Percentiles rank a stretch among this genome's conserved stretches.
These are phyloP conservation scores for Aspergillus puulaauensis DNA, from an alignment of 2,329 filamentous ascomycete species.

Conservation along the genomic window DNA sequence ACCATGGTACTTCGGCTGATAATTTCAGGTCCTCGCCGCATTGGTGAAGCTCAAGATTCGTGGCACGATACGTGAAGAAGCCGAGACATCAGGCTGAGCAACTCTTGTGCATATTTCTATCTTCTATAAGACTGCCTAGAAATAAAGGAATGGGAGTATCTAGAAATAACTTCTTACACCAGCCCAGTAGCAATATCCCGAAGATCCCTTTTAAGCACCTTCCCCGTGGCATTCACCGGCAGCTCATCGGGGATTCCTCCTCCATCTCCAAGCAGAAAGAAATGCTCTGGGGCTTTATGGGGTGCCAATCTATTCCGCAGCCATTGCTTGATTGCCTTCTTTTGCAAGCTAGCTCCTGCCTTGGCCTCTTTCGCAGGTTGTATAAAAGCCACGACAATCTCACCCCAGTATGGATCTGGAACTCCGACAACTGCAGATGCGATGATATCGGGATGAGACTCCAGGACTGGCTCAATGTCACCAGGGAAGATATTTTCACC, in stretches of 20 bases:
- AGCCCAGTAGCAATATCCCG: background rate
- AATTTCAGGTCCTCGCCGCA: too few species aligned
- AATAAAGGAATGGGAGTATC: too few species aligned
- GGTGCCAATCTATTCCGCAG: constrained; percentile 58
- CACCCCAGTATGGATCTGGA: constrained; percentile 49
- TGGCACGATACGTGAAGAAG: too few species aligned
- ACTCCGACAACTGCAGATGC: constrained; percentile 64
- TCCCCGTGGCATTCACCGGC: constrained; percentile 67
- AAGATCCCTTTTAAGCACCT: constrained; percentile 56
- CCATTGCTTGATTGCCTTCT: constrained; percentile 60
- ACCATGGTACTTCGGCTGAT: too few species aligned
- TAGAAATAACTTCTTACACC: too few species aligned
- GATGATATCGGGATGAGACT: constrained; percentile 58
- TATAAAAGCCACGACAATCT: constrained; percentile 4
- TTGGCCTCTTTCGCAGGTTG: background rate
- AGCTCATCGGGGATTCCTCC: constrained; percentile 48
- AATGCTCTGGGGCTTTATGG: constrained; percentile 67
- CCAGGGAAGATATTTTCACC: constrained; percentile 67
- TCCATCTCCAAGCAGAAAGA: constrained; percentile 71
- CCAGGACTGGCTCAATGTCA: constrained; percentile 68
- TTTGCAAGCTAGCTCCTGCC: constrained; percentile 12
- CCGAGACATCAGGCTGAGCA: too few species aligned
- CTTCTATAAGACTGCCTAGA: too few species aligned
- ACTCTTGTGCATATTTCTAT: too few species aligned
- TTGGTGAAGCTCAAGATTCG: too few species aligned